Evolutionary conservation across 2,329 filamentous ascomycete species (phyloP).

Genomic region (Cercospora janseana): DNA sequence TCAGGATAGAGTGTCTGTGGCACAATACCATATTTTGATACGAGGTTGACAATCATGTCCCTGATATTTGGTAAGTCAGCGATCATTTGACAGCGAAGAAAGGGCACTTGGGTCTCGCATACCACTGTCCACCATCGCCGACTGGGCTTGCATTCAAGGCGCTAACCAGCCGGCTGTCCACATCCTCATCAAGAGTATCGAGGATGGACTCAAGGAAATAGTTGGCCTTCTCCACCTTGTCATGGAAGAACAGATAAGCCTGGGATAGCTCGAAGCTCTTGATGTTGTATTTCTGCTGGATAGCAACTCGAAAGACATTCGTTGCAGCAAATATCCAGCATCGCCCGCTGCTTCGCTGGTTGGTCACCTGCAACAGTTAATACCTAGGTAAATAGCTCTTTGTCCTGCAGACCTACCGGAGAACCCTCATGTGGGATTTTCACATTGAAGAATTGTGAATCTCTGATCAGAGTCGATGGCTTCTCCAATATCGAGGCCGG

Average conservation of each 20-base stretch:
- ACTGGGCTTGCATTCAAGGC: constrained; percentile 66
- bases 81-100: constrained; percentile 70
- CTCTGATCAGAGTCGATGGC: constrained; percentile 60
- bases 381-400: background rate
- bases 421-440: constrained; percentile 77
- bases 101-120: constrained; percentile 44
- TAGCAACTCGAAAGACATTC: constrained; percentile 85
- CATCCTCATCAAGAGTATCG: constrained; percentile 66
- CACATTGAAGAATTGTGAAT: constrained; percentile 80
- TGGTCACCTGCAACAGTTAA: constrained; percentile 58
- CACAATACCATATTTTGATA: constrained; percentile 79
- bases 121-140: constrained; percentile 80
- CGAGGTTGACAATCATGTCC: constrained; percentile 84
- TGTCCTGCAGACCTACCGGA: constrained; percentile 45
- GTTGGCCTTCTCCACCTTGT: constrained; percentile 89
- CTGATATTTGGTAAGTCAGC: constrained; percentile 42
- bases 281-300: constrained; percentile 80
- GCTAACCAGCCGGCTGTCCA: constrained; percentile 72
- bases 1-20: constrained; percentile 81
- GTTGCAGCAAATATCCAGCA: constrained; percentile 92
- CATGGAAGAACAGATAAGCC: constrained; percentile 87
- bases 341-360: constrained; percentile 75
- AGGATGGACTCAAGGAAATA: constrained; percentile 84
- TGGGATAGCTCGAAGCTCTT: constrained; percentile 82
- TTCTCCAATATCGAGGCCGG: constrained; percentile 66